Conservation (phyloP, 768 basidiomycete species). For the Rhodocollybia butyracea region DNA sequence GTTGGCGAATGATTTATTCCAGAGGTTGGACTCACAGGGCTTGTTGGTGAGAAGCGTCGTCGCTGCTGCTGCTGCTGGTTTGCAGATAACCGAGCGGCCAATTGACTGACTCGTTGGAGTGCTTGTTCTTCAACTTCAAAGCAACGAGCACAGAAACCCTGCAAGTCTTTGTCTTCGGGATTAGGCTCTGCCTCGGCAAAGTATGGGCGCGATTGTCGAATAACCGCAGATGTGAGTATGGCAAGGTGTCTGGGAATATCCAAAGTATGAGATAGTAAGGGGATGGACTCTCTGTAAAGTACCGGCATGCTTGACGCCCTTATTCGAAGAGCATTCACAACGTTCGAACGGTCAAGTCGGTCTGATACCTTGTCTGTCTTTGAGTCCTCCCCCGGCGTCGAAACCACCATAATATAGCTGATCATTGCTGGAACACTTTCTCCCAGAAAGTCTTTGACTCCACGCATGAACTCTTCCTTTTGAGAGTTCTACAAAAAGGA, state of each 20-base stretch:
- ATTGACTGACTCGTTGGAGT: slow-evolving; percentile 60
- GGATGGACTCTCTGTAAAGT: slow-evolving; percentile 68
- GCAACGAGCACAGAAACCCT: slow-evolving; percentile 59
- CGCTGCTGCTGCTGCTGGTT: slow-evolving; percentile 24
- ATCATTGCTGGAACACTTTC: slow-evolving; percentile 67
- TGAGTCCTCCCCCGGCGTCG: slow-evolving; percentile 40
- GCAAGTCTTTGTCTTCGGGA: slow-evolving; percentile 40
- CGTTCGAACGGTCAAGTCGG: slow-evolving; percentile 49
- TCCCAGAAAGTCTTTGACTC: slow-evolving; percentile 69
- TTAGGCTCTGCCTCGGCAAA: slow-evolving; percentile 27
- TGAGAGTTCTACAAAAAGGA: slow-evolving; percentile 50
- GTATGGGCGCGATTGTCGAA: slow-evolving; percentile 54
- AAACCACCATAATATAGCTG: slow-evolving; percentile 75
- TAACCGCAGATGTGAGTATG: slow-evolving; percentile 70
- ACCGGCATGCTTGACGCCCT: slow-evolving; percentile 52
- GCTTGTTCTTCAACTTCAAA: slow-evolving; percentile 71
- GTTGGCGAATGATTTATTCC: too few species aligned
- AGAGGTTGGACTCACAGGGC: too few species aligned
- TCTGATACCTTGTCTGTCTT: slow-evolving; percentile 26
- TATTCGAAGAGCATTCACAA: slow-evolving; percentile 55
- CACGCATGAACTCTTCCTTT: slow-evolving; percentile 82
- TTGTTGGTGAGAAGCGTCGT: slow-evolving; percentile 11
- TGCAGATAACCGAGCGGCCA: slow-evolving; percentile 39
- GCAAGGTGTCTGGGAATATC: slow-evolving; percentile 81
- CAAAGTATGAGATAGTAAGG: slow-evolving; percentile 67